Evolutionary conservation across 2,329 filamentous ascomycete genomes (phyloP).

Genomic region (Cercospora brassicicola): DNA sequence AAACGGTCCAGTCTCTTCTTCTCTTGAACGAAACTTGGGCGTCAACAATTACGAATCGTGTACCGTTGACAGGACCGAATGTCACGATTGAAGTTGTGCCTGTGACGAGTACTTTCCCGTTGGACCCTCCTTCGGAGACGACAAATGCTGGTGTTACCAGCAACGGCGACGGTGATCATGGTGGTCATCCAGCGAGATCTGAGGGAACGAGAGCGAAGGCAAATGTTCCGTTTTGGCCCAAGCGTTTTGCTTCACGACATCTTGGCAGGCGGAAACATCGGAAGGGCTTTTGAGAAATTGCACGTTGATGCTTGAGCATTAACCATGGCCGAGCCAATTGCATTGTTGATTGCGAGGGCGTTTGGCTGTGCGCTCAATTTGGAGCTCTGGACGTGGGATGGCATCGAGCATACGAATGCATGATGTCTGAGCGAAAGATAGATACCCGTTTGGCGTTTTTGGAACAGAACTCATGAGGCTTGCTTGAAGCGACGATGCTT

Average conservation of each 20-base stretch:
- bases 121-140: constrained; percentile 22
- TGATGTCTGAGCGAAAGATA: neutral
- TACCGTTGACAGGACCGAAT: constrained; percentile 20
- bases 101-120: constrained; percentile 29
- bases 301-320: neutral
- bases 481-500: neutral
- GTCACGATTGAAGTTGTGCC: constrained; percentile 24
- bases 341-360: neutral
- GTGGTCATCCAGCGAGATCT: neutral
- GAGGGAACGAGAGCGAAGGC: neutral
- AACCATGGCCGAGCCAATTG: neutral
- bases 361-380: neutral
- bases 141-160: constrained; percentile 5
- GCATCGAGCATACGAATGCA: neutral
- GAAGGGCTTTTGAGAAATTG: neutral
- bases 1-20: constrained; percentile 48
- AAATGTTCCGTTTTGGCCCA: neutral
- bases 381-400: neutral
- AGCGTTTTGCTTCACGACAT: neutral
- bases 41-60: neutral
- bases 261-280: neutral
- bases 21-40: constrained; percentile 22
- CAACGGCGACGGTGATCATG: no score
- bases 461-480: neutral
- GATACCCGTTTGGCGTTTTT: neutral